Conservation (phyloP, 2,329 filamentous ascomycete genomes). For the Alternaria alternata region DNA sequence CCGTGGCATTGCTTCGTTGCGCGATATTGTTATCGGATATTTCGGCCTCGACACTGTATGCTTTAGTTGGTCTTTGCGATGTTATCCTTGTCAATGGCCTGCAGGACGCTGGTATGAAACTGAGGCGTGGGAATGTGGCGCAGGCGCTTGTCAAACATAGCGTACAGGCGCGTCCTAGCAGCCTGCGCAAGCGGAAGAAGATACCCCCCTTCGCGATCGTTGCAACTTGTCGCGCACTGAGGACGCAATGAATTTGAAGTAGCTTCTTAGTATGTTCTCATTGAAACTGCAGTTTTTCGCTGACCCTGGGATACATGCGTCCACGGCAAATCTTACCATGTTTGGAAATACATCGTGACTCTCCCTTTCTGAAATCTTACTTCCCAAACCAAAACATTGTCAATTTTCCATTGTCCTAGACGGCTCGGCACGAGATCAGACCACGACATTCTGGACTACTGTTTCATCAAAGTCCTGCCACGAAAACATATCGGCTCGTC, state of each 20-base stretch:
- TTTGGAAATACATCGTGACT: neutral
- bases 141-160: slow-evolving; percentile 9
- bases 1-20: neutral
- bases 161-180: neutral
- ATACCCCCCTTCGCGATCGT: neutral
- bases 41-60: neutral
- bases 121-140: slow-evolving; percentile 13
- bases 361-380: neutral
- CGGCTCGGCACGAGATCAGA: neutral
- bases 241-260: neutral
- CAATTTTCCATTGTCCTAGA: neutral
- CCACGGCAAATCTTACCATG: neutral
- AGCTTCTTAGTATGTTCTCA: neutral
- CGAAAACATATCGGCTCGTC: slow-evolving; percentile 3
- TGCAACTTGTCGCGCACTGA: neutral
- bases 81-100: neutral
- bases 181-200: neutral
- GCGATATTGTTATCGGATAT: neutral
- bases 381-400: neutral
- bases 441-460: neutral
- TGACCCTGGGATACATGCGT: neutral
- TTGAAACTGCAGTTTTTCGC: neutral
- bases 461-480: neutral
- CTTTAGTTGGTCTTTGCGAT: neutral
- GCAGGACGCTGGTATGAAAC: slow-evolving; percentile 1